A percentile compares a stretch with the other conserved stretches of the same genome.
phyloP scores from a whole-genome alignment of 805 yeast species.

The Wickerhamomyces rabaulensis region DNA sequence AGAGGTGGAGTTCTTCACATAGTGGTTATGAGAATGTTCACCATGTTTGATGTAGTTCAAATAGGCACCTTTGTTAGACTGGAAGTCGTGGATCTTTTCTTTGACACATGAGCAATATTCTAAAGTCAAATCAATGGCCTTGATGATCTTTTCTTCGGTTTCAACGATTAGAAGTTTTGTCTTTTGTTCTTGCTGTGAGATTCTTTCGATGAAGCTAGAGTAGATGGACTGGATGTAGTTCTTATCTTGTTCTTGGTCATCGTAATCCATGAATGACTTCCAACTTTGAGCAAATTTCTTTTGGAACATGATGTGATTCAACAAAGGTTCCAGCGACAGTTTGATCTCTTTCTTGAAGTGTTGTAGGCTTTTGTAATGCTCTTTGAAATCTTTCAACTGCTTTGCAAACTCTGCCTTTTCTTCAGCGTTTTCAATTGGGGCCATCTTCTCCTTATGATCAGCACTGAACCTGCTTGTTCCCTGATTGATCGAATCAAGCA shows the following conservation, averaged over 20 bases:
- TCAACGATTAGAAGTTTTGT: conserved; percentile 24
- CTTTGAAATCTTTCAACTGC: conserved; percentile 7
- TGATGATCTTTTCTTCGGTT: conserved; percentile 23
- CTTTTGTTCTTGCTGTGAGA: conserved; percentile 23
- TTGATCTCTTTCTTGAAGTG: conserved; percentile 17
- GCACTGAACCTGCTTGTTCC: background rate
- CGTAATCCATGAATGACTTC: conserved; percentile 26
- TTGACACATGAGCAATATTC: conserved; percentile 22
- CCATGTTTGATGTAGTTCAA: conserved; percentile 13
- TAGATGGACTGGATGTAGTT: conserved; percentile 24
- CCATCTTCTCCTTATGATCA: background rate
- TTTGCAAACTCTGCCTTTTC: conserved; percentile 9
- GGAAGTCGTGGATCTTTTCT: conserved; percentile 26
- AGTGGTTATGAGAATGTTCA: conserved; percentile 4
- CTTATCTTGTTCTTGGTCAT: conserved; percentile 12
- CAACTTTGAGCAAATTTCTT: conserved; percentile 22
- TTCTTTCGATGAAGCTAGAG: conserved; percentile 23
- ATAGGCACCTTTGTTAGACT: conserved; percentile 29
- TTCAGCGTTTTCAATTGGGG: conserved; percentile 2
- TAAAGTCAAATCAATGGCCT: conserved; percentile 23
- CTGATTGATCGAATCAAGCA: conserved; percentile 10
- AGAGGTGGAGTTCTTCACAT: conserved; percentile 2
- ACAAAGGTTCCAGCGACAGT: conserved; percentile 6
- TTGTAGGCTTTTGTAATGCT: background rate
- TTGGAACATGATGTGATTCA: conserved; percentile 10